Conservation (phyloP, 129 eudicot genomes). For the Tanacetum coccineum region DNA sequence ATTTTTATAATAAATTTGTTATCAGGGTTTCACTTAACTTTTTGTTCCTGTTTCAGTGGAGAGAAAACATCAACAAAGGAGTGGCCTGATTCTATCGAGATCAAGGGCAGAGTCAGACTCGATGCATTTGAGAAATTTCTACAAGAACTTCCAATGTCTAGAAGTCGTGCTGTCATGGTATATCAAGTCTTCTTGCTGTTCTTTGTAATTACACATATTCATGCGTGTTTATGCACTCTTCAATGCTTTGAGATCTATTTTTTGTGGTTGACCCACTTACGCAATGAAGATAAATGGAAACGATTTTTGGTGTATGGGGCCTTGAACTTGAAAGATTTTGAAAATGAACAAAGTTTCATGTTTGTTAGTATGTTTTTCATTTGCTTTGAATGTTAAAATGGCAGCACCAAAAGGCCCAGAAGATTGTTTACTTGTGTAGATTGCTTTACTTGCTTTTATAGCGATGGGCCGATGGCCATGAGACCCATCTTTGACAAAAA, state of each 20-base stretch:
- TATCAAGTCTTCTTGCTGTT: constrained; percentile 34
- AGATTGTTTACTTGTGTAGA: not conserved
- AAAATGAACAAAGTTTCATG: not conserved
- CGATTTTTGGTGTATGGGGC: not conserved
- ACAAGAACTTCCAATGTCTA: constrained; percentile 80
- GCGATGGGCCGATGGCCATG: no score
- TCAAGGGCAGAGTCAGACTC: constrained; percentile 82
- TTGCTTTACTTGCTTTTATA: not conserved
- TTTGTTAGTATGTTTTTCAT: not conserved
- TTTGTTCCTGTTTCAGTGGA: constrained; percentile 45
- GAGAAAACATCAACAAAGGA: constrained; percentile 73
- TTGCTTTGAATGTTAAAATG: not conserved
- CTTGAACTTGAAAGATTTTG: not conserved
- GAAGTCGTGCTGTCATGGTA: constrained; percentile 97
- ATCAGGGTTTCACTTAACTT: constrained; percentile 10
- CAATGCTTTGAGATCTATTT: not conserved
- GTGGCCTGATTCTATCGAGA: constrained; percentile 70
- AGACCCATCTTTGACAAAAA: constrained; percentile 6
- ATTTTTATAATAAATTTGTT: not conserved
- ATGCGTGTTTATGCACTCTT: not conserved
- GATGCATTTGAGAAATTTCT: constrained; percentile 76
- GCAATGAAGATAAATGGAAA: not conserved
- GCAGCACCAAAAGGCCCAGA: not conserved
- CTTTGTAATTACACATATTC: constrained; percentile 1
- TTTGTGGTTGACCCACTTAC: not conserved